Evolutionary conservation across 177 flowering plant genomes (phyloP).

Genomic region (Telopea speciosissima): DNA sequence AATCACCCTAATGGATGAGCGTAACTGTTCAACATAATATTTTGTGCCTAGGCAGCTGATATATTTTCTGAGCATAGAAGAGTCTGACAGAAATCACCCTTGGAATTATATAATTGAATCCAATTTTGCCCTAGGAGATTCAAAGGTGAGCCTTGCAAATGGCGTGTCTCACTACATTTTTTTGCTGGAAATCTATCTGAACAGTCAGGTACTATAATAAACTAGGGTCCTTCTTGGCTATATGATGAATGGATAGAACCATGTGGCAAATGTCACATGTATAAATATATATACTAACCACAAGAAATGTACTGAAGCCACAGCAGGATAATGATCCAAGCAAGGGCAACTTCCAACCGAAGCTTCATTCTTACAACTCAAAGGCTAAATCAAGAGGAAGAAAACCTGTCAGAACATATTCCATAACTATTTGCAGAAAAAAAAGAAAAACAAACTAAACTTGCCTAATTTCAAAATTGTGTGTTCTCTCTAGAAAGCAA

Average conservation of each 20-base stretch:
- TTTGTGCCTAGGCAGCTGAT: too few relatives aligned
- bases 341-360: slow-evolving; percentile 25
- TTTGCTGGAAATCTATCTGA: not conserved
- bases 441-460: not conserved
- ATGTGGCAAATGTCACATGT: not conserved
- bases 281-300: slow-evolving; percentile 53
- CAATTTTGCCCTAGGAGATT: not conserved
- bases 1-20: not conserved
- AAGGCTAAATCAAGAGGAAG: not conserved
- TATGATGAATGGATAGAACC: not conserved
- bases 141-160: not conserved
- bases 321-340: slow-evolving; percentile 30
- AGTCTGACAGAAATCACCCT: not conserved
- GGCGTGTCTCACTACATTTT: not conserved
- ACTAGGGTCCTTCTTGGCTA: not conserved
- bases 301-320: slow-evolving; percentile 39
- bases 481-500: not conserved
- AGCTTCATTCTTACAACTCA: slow-evolving; percentile 40
- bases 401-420: slow-evolving; percentile 1
- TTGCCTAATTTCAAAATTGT: not conserved
- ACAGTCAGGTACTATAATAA: not conserved
- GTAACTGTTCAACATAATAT: not conserved
- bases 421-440: slow-evolving; percentile 7
- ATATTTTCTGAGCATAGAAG: not conserved
- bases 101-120: slow-evolving; percentile 1